phyloP scores from a whole-genome alignment of 345 rosid species.

The Anastatica hierochuntica region DNA sequence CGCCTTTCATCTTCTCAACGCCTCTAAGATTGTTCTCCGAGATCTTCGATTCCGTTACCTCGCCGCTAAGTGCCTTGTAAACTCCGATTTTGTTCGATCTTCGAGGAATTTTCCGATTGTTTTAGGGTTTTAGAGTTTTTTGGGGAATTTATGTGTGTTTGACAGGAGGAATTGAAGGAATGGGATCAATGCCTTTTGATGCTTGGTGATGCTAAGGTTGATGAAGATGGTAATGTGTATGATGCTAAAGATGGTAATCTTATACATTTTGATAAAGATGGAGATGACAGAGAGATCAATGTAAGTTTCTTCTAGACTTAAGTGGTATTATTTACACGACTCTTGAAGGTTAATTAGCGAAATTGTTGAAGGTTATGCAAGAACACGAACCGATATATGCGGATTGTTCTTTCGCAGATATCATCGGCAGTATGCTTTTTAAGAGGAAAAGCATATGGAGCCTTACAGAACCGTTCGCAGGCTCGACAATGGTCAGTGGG shows the following conservation, averaged over 20 bases:
- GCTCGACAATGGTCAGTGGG: constrained; percentile 71
- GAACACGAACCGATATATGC: background rate
- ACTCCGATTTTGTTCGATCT: no score
- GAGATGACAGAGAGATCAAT: constrained; percentile 89
- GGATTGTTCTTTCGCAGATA: constrained; percentile 35
- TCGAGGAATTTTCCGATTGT: background rate
- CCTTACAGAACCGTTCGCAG: constrained; percentile 78
- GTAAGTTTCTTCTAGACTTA: constrained; percentile 26
- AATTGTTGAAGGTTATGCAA: constrained; percentile 2
- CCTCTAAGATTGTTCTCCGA: constrained; percentile 80
- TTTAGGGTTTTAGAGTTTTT: constrained; percentile 18
- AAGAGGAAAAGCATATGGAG: constrained; percentile 90
- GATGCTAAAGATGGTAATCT: constrained; percentile 55
- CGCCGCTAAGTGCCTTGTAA: constrained; percentile 90
- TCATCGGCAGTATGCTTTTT: constrained; percentile 89
- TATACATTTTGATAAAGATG: constrained; percentile 77
- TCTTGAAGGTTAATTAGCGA: background rate
- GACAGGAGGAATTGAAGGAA: constrained; percentile 87
- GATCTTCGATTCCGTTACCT: constrained; percentile 98
- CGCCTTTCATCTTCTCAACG: constrained; percentile 82
- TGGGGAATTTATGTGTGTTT: background rate
- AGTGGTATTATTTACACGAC: background rate
- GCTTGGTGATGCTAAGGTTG: constrained; percentile 88
- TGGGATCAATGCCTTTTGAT: constrained; percentile 91
- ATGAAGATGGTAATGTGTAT: constrained; percentile 68